These are phyloP conservation scores for Litchi chinensis DNA, from an alignment of 345 rosid genomes.

Conservation along the genomic window DNA sequence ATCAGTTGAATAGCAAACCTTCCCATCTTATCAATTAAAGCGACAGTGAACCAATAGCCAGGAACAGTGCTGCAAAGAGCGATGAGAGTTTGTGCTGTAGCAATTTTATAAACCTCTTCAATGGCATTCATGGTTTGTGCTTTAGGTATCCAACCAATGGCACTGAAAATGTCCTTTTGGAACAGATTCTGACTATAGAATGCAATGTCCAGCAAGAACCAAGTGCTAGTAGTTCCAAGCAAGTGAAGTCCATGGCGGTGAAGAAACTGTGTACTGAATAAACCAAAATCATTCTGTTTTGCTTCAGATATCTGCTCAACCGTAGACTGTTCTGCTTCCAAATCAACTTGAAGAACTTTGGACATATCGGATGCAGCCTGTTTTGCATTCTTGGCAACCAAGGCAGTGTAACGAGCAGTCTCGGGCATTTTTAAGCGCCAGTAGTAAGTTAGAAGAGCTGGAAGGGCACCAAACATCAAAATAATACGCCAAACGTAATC, in stretches of 20 bases:
- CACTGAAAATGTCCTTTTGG: constrained; percentile 73
- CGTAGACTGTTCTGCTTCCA: constrained; percentile 52
- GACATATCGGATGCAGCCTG: constrained; percentile 75
- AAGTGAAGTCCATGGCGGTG: constrained; percentile 59
- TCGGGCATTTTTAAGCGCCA: constrained; percentile 81
- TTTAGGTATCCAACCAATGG: constrained; percentile 74
- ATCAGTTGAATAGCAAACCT: constrained; percentile 52
- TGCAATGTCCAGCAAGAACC: constrained; percentile 80
- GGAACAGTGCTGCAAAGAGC: constrained; percentile 79
- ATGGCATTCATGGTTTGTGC: constrained; percentile 69
- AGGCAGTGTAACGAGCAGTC: constrained; percentile 80
- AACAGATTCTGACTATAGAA: constrained; percentile 76
- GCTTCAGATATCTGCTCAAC: constrained; percentile 16
- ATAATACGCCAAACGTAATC: constrained; percentile 72
- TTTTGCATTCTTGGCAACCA: constrained; percentile 61
- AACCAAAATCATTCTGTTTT: constrained; percentile 45
- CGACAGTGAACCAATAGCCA: constrained; percentile 62
- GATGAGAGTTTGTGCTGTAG: constrained; percentile 61
- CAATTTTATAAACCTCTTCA: constrained; percentile 59
- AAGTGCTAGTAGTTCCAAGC: constrained; percentile 59
- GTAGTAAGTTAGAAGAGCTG: constrained; percentile 65
- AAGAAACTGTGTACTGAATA: constrained; percentile 51
- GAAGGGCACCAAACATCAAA: constrained; percentile 71
- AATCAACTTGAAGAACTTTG: constrained; percentile 65
- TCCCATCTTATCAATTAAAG: constrained; percentile 50